Percentiles rank a stretch among this genome's conserved stretches.
Evolutionary conservation across 1,284 basidiomycete genomes (phyloP).

Genomic region (Tetrapyrgos nigripes): DNA sequence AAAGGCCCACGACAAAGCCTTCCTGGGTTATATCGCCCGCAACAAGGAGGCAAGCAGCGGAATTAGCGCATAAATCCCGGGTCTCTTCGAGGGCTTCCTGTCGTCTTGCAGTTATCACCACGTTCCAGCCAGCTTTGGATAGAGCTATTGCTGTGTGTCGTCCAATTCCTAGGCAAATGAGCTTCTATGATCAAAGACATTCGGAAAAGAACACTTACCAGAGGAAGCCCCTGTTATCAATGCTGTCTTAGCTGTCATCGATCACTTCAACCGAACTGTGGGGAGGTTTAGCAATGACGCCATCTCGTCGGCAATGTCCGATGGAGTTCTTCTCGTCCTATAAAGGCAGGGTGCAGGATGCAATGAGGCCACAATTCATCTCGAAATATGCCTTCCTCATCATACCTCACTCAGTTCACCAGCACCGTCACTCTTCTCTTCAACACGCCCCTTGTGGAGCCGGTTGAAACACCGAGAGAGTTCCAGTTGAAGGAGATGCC

Average conservation of each 20-base stretch:
- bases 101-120: conserved; percentile 66
- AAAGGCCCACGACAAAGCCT: conserved; percentile 64
- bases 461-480: background rate
- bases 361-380: background rate
- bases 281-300: background rate
- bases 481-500: background rate
- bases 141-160: conserved; percentile 50
- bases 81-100: conserved; percentile 66
- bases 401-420: background rate
- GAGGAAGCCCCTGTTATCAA: conserved; percentile 22
- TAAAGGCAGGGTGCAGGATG: no score
- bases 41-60: conserved; percentile 49
- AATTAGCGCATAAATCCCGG: conserved; percentile 48
- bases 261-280: background rate
- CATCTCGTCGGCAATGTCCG: background rate
- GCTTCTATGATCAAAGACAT: background rate
- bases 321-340: background rate
- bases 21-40: conserved; percentile 72
- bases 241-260: conserved; percentile 10
- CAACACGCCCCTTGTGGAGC: conserved; percentile 1
- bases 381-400: background rate
- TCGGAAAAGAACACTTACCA: conserved; percentile 9
- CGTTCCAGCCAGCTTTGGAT: conserved; percentile 62
- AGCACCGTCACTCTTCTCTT: background rate
- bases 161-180: conserved; percentile 36